A percentile compares a stretch with the other conserved stretches of the same genome.
These are phyloP conservation scores for Erodium moschatum DNA, from an alignment of 441 rosid genomes.

Conservation along the genomic window DNA sequence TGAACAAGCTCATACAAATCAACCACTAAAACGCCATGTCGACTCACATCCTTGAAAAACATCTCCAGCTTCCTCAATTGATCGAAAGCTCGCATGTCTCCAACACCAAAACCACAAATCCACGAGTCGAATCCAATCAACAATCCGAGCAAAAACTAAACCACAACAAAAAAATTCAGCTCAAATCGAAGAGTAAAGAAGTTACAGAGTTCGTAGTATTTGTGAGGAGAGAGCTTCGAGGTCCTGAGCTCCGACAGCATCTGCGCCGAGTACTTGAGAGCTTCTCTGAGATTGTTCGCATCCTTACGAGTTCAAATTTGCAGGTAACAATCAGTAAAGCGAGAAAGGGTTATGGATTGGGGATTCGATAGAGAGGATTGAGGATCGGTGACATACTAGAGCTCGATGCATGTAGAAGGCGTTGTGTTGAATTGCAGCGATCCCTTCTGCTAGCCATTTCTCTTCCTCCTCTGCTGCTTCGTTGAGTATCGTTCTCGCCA, in stretches of 20 bases:
- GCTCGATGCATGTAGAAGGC: constrained; percentile 67
- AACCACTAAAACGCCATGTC: constrained; percentile 48
- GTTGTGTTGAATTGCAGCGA: constrained; percentile 59
- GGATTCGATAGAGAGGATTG: background rate
- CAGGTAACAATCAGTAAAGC: constrained; percentile 11
- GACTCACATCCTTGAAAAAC: constrained; percentile 53
- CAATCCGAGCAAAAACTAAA: constrained; percentile 6
- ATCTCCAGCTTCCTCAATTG: constrained; percentile 53
- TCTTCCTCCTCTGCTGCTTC: constrained; percentile 50
- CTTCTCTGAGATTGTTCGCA: constrained; percentile 53
- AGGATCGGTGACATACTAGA: constrained; percentile 29
- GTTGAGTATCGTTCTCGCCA: constrained; percentile 29
- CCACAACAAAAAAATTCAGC: background rate
- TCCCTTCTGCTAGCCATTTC: constrained; percentile 70
- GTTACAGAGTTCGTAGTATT: constrained; percentile 59
- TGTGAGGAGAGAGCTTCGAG: constrained; percentile 61
- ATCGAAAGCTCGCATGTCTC: constrained; percentile 65
- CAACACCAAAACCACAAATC: background rate
- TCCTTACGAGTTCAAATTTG: constrained; percentile 31
- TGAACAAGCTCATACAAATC: constrained; percentile 69
- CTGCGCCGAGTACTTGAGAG: constrained; percentile 55
- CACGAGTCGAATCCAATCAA: constrained; percentile 11
- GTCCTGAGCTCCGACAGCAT: constrained; percentile 67
- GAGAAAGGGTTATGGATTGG: background rate
- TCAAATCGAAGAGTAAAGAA: background rate